Conservation (phyloP, 148 eudicot species). For the Polygonum aviculare region DNA sequence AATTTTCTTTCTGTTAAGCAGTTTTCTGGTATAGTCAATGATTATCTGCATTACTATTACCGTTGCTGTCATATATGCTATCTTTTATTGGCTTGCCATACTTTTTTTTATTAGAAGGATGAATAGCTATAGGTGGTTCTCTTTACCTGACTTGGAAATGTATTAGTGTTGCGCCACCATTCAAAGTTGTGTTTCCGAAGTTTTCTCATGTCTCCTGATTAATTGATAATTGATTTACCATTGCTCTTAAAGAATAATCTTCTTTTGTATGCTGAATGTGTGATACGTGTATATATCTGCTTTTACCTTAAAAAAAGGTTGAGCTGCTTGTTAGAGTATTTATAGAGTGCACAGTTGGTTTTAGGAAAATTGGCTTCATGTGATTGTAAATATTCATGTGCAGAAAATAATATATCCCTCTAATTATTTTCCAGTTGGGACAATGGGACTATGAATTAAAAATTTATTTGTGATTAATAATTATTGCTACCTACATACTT, state of each 20-base stretch:
- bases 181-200: not conserved
- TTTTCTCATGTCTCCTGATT: not conserved
- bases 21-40: not conserved
- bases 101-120: not conserved
- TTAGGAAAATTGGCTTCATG: not conserved
- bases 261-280: not conserved
- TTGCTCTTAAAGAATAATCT: not conserved
- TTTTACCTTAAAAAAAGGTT: not conserved
- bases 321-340: not conserved
- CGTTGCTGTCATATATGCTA: not conserved
- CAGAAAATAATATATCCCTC: not conserved
- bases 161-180: not conserved
- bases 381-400: not conserved
- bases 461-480: not conserved
- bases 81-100: not conserved
- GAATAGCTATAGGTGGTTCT: not conserved
- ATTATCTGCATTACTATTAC: not conserved
- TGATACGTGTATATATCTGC: not conserved
- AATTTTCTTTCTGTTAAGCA: not conserved
- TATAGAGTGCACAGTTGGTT: not conserved
- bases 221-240: not conserved
- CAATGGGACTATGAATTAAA: not conserved
- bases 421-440: not conserved
- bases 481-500: not conserved
- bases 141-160: not conserved